Conservation (phyloP, 2,329 filamentous ascomycete genomes). For the Paradendryphiella salina region DNA sequence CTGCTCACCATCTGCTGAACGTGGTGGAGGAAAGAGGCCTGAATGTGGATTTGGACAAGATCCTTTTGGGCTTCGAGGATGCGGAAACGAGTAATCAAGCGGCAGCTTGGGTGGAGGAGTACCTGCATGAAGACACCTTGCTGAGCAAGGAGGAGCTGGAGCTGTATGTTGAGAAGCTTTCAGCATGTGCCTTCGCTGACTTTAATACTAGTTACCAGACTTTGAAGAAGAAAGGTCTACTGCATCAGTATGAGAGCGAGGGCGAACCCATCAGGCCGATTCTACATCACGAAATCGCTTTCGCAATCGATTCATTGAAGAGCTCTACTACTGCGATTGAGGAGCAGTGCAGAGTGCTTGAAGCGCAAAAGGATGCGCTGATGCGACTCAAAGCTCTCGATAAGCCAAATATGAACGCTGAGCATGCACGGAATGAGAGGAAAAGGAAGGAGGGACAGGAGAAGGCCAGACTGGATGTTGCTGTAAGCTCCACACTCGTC, state of each 20-base stretch:
- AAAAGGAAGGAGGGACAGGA: constrained; percentile 46
- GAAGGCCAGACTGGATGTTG: constrained; percentile 49
- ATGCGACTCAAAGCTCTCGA: constrained; percentile 57
- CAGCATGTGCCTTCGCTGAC: neutral
- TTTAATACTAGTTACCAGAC: constrained; percentile 33
- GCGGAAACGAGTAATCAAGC: constrained; percentile 48
- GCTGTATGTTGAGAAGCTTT: constrained; percentile 40
- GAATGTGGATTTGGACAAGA: constrained; percentile 50
- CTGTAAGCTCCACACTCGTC: constrained; percentile 20
- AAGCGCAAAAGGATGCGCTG: constrained; percentile 65
- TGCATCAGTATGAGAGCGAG: constrained; percentile 39
- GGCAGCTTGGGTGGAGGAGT: constrained; percentile 53
- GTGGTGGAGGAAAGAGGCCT: constrained; percentile 52
- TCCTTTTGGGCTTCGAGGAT: constrained; percentile 54
- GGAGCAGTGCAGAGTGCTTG: constrained; percentile 64
- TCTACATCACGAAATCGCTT: constrained; percentile 62
- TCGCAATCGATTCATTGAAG: constrained; percentile 66
- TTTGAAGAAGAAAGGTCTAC: constrained; percentile 39
- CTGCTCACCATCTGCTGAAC: constrained; percentile 50
- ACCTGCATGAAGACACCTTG: constrained; percentile 52
- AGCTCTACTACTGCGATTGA: constrained; percentile 66
- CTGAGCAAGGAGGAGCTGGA: constrained; percentile 55
- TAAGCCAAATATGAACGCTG: constrained; percentile 47
- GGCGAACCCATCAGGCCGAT: constrained; percentile 51
- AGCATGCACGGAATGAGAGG: constrained; percentile 45